Percentiles rank a stretch among this genome's conserved stretches.
Evolutionary conservation across 805 yeast genomes (phyloP).

Genomic region (Priceomyces carsonii): DNA sequence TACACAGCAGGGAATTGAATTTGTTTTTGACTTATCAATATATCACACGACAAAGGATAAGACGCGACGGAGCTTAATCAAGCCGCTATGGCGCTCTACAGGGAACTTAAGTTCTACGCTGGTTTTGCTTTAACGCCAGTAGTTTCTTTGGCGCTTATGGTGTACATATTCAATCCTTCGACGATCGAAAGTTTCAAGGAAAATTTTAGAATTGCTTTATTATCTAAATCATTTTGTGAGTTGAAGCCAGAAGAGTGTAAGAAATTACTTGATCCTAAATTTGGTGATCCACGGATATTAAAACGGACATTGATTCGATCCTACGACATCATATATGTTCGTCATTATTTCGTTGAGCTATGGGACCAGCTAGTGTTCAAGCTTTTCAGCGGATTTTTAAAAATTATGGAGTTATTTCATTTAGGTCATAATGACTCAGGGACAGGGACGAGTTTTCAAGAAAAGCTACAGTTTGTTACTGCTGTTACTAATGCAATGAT

Average conservation of each 20-base stretch:
- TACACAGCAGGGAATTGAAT: too few relatives aligned
- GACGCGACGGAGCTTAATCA: too few relatives aligned
- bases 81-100: slow-evolving; percentile 3
- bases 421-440: slow-evolving; percentile 3
- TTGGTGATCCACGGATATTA: slow-evolving; percentile 7
- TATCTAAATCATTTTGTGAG: slow-evolving; percentile 16
- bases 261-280: slow-evolving; percentile 6
- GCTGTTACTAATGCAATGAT: slow-evolving; percentile 19
- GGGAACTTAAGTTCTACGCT: slow-evolving; percentile 1
- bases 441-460: slow-evolving; percentile 12
- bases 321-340: slow-evolving; percentile 18
- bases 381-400: neutral
- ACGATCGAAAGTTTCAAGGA: slow-evolving; percentile 12
- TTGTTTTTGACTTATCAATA: too few relatives aligned
- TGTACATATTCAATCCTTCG: slow-evolving; percentile 13
- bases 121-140: slow-evolving; percentile 3
- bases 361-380: slow-evolving; percentile 8
- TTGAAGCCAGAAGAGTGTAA: slow-evolving; percentile 11
- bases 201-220: slow-evolving; percentile 13
- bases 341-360: slow-evolving; percentile 11
- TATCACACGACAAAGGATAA: too few relatives aligned
- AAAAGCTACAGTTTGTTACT: slow-evolving; percentile 13
- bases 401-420: neutral
- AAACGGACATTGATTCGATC: slow-evolving; percentile 12
- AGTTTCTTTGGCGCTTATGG: slow-evolving; percentile 4